Evolutionary conservation across 2,329 filamentous ascomycete genomes (phyloP).

Genomic region (Pyrenochaeta sp.): DNA sequence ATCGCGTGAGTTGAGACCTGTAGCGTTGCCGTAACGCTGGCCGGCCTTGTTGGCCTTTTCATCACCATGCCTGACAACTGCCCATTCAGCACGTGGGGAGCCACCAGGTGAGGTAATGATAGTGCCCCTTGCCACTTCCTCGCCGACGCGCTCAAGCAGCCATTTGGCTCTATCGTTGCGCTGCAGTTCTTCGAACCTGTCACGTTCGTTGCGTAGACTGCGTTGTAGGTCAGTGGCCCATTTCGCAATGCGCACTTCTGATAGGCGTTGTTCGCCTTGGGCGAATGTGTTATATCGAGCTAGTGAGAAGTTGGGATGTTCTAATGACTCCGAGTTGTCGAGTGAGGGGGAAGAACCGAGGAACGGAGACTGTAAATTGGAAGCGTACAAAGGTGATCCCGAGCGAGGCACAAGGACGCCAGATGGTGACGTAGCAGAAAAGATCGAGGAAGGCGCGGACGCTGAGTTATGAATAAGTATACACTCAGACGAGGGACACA

Average conservation of each 20-base stretch:
- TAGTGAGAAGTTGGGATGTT: conserved; percentile 46
- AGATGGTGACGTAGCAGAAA: conserved; percentile 46
- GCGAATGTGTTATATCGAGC: conserved; percentile 59
- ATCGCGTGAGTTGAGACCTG: conserved; percentile 67
- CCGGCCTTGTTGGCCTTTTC: conserved; percentile 34
- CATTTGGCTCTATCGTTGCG: conserved; percentile 71
- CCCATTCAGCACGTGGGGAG: conserved; percentile 42
- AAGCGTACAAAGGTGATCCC: conserved; percentile 43
- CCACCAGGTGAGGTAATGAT: conserved; percentile 36
- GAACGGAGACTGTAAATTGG: conserved; percentile 45
- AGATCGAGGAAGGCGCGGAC: conserved; percentile 45
- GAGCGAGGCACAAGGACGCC: conserved; percentile 48
- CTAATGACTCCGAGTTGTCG: conserved; percentile 32
- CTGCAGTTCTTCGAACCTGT: conserved; percentile 68
- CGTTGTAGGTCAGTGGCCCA: conserved; percentile 85
- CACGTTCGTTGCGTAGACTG: conserved; percentile 76
- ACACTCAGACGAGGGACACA: background rate
- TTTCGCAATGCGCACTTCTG: conserved; percentile 75
- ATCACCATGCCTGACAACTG: conserved; percentile 36
- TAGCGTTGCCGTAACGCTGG: conserved; percentile 28
- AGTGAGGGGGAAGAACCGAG: conserved; percentile 44
- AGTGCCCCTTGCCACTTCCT: conserved; percentile 60
- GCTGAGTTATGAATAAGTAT: conserved; percentile 29
- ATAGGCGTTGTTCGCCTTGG: conserved; percentile 66
- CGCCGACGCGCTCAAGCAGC: conserved; percentile 73